Evolutionary conservation across 495 filamentous ascomycete genomes (phyloP).

Genomic region (Schizothecium vesticola): DNA sequence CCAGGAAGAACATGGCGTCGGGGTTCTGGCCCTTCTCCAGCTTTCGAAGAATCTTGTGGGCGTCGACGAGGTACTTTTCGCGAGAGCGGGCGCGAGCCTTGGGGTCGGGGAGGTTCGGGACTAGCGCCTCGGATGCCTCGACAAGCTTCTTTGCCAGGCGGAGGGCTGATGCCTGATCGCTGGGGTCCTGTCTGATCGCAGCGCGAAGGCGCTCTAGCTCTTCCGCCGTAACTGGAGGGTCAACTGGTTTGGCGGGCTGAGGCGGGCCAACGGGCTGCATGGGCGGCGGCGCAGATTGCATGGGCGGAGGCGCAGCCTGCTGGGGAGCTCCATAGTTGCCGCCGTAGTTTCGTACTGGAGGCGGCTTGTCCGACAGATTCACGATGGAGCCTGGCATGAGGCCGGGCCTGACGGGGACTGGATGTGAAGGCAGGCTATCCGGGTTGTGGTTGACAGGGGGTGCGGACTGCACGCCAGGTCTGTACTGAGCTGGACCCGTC

Average conservation of each 20-base stretch:
- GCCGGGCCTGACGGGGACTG: constrained; percentile 74
- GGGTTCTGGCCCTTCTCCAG: constrained; percentile 58
- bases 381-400: constrained; percentile 54
- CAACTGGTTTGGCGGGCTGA: constrained; percentile 24
- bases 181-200: constrained; percentile 60
- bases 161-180: constrained; percentile 65
- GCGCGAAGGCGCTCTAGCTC: constrained; percentile 73
- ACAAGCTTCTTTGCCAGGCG: constrained; percentile 76
- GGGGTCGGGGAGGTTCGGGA: constrained; percentile 66
- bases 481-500: constrained; percentile 29
- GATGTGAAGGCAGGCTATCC: constrained; percentile 71
- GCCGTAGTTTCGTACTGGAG: constrained; percentile 69
- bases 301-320: not conserved
- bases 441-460: constrained; percentile 26
- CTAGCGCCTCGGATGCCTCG: constrained; percentile 74
- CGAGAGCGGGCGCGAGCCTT: constrained; percentile 69
- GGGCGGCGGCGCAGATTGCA: not conserved
- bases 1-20: constrained; percentile 91
- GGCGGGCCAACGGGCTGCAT: constrained; percentile 8
- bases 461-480: constrained; percentile 25
- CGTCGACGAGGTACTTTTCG: constrained; percentile 79
- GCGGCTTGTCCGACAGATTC: constrained; percentile 50
- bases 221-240: constrained; percentile 62
- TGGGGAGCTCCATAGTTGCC: constrained; percentile 24
- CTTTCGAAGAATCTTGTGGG: constrained; percentile 86